Conservation (phyloP, 2,329 filamentous ascomycete species). For the Elsinoe arachidis region DNA sequence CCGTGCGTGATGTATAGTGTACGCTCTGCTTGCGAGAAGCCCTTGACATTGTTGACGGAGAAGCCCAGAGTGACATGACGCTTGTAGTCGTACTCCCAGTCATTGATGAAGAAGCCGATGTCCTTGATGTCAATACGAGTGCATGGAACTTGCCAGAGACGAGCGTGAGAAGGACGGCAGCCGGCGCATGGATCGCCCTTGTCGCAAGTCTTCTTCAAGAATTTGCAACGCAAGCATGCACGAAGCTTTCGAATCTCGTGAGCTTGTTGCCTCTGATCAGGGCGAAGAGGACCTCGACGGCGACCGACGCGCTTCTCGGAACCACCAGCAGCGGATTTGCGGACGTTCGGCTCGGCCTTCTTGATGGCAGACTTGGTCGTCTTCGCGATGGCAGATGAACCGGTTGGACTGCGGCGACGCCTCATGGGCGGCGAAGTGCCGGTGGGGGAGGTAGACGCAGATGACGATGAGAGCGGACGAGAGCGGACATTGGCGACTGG, state of each 20-base stretch:
- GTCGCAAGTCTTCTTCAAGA: conserved; percentile 98
- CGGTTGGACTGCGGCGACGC: conserved; percentile 52
- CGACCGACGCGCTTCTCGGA: conserved; percentile 89
- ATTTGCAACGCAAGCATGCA: conserved; percentile 92
- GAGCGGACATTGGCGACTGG: conserved; percentile 35
- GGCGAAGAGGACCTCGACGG: conserved; percentile 78
- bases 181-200: conserved; percentile 94
- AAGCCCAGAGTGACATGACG: conserved; percentile 77
- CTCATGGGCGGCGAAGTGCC: conserved; percentile 52
- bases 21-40: conserved; percentile 55
- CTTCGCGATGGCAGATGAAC: conserved; percentile 48
- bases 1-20: conserved; percentile 92
- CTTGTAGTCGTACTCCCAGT: conserved; percentile 96
- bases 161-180: conserved; percentile 89
- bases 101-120: conserved; percentile 97
- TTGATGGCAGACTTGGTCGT: conserved; percentile 73
- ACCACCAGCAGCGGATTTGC: conserved; percentile 55
- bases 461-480: conserved; percentile 54
- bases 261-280: conserved; percentile 91
- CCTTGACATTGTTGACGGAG: conserved; percentile 92
- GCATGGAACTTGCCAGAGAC: conserved; percentile 95
- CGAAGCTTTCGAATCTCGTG: conserved; percentile 93
- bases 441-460: conserved; percentile 49
- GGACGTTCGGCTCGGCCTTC: conserved; percentile 61
- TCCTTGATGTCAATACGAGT: conserved; percentile 98